Evolutionary conservation across 2,329 filamentous ascomycete species (phyloP), one percentile per base, ranked within the genome.

Genomic region (Paecilomyces formosus): DNA sequence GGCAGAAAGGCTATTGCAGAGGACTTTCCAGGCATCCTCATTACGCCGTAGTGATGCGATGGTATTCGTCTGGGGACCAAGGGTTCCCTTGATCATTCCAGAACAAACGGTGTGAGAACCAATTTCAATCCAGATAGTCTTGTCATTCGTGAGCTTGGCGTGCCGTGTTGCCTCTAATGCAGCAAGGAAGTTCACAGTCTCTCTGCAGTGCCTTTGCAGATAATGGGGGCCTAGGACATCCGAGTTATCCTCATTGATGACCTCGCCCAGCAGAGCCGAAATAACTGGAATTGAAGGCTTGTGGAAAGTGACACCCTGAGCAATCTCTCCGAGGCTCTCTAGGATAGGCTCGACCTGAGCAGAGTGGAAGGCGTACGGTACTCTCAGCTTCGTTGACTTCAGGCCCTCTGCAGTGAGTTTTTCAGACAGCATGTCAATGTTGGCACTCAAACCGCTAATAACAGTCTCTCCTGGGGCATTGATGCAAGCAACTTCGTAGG

Each of bases 81-180:
- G 57, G 28, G 67, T 73, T 3, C 68, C 68, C 56, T 76, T 76
- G 30, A 81, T 69, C 71, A 81, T 77, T 51, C 73, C 74, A 1
- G 74, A 72, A 60, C 76, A 79, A 18, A 80, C 70, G 0, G 79
- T 75, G 58, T 81, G 76, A 1, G 79, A 78, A 6, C 80, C 80
- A 58, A 82, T 71, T 59, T 79, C 77, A 33, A 79, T 60, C 68
- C 70, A 76, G 22, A 75, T 57, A 1, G 71, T 76, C 53, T 71
- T 65, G 3, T 73, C 69, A 49, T 65, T 70, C 54, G 76, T 64
- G 9, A 69, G 58, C 7, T 64, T 59, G 21, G 62, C 65, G 7
- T 71, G 69, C 33, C 70, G 66, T 3, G 72, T 76, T 8, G 74
- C 70, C 39, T 75, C 70, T 3, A 81, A 60, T 18, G 73, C 78